Evolutionary conservation across 768 basidiomycete genomes (phyloP).

Genomic region (Cystobasidium tubakii): DNA sequence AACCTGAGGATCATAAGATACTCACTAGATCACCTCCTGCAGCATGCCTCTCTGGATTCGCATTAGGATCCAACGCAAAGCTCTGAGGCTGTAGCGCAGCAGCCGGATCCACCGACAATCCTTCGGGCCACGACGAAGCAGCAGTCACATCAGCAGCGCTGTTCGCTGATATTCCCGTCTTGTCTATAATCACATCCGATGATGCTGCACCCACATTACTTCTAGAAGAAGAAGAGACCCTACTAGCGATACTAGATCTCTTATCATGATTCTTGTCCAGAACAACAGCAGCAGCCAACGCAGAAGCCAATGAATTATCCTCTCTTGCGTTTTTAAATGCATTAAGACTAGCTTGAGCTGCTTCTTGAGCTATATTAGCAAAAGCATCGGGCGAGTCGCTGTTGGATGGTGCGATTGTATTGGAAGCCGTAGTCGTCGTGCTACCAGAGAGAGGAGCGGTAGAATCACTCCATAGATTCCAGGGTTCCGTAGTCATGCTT

Average conservation of each 20-base stretch:
- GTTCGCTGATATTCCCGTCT: not conserved
- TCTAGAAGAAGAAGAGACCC: conserved; percentile 1
- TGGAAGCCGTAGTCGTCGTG: not conserved
- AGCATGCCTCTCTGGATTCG: not conserved
- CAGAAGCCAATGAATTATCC: conserved; percentile 1
- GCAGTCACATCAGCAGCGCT: not conserved
- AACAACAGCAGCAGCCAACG: conserved; percentile 15
- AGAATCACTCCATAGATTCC: conserved; percentile 36
- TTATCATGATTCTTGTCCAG: not conserved
- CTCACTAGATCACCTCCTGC: not conserved
- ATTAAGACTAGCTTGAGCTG: not conserved
- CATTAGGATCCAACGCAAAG: conserved; percentile 18
- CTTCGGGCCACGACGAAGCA: conserved; percentile 18
- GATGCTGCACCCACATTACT: not conserved
- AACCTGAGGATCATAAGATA: too few relatives aligned
- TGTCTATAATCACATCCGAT: not conserved
- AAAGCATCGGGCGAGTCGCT: not conserved
- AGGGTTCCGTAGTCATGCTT: conserved; percentile 28
- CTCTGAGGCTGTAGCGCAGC: conserved; percentile 3
- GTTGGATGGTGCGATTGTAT: not conserved
- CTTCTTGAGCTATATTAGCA: not conserved
- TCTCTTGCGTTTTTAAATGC: not conserved
- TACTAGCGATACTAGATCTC: not conserved
- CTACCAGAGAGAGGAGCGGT: not conserved
- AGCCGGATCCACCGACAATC: not conserved